A percentile compares a stretch with the other conserved stretches of the same genome.
These are phyloP conservation scores for Xylariomycetidae sp. DNA, from an alignment of 2,329 filamentous ascomycete genomes.

Conservation along the genomic window DNA sequence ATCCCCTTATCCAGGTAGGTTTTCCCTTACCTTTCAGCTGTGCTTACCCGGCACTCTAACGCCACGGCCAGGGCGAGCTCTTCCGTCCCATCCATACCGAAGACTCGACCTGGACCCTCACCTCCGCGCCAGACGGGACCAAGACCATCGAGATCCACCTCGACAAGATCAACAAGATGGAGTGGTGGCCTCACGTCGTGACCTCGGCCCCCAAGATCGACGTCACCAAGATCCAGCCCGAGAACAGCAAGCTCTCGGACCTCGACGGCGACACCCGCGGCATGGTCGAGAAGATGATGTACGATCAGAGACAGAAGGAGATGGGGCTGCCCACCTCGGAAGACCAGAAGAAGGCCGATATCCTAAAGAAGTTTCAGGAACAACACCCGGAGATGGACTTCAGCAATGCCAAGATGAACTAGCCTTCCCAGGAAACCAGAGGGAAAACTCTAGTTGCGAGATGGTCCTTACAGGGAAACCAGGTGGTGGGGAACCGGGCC, in stretches of 20 bases:
- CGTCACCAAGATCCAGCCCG: conserved; percentile 89
- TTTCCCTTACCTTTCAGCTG: conserved; percentile 1
- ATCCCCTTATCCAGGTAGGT: conserved; percentile 73
- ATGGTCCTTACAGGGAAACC: no score
- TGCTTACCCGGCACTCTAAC: no score
- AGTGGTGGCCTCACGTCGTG: conserved; percentile 96
- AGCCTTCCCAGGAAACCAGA: no score
- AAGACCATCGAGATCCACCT: conserved; percentile 75
- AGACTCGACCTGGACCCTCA: conserved; percentile 92
- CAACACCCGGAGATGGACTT: conserved; percentile 73
- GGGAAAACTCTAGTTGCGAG: no score
- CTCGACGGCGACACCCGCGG: conserved; percentile 89
- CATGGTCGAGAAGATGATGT: conserved; percentile 99
- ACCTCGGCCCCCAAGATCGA: conserved; percentile 87
- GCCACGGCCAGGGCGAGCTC: conserved; percentile 77
- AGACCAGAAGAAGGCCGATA: conserved; percentile 90
- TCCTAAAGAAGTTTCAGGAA: conserved; percentile 86
- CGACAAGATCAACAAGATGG: conserved; percentile 93
- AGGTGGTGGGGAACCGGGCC: no score
- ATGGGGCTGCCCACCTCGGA: conserved; percentile 82
- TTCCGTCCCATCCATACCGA: conserved; percentile 75
- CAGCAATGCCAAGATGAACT: conserved; percentile 63
- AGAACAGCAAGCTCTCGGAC: conserved; percentile 86
- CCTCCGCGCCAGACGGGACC: conserved; percentile 64
- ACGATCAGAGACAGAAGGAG: conserved; percentile 96